Evolutionary conservation across 352 stramenopile genomes (phyloP).

Genomic region (Globisporangium yorkense): DNA sequence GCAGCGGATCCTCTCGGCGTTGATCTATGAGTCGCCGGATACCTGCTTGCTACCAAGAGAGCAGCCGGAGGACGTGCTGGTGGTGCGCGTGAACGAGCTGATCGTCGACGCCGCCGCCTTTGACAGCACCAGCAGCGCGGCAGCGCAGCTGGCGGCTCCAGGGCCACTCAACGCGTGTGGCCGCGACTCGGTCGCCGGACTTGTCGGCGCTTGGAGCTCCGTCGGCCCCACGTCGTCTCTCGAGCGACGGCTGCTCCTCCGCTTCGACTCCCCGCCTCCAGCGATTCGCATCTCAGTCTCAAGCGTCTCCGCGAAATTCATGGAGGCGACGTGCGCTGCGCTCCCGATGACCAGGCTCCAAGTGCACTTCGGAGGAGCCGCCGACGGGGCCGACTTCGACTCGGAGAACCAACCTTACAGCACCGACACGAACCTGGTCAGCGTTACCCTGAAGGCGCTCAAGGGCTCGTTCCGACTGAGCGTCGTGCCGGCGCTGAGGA

Average conservation of each 20-base stretch:
- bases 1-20: constrained; percentile 20
- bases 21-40: constrained; percentile 15
- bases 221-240: not conserved
- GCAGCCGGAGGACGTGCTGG: constrained; percentile 1
- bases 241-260: constrained; percentile 1
- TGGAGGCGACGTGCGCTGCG: not conserved
- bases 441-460: not conserved
- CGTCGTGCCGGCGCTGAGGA: constrained; percentile 1
- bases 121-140: too few relatives aligned
- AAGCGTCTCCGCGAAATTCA: not conserved
- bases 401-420: not conserved
- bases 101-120: not conserved
- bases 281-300: not conserved
- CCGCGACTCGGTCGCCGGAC: too few relatives aligned
- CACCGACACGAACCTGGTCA: not conserved
- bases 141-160: too few relatives aligned
- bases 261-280: not conserved
- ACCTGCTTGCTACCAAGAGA: not conserved
- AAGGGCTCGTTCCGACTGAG: constrained; percentile 6
- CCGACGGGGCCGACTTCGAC: not conserved
- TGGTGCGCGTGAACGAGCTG: not conserved
- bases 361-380: not conserved
- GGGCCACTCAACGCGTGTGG: too few relatives aligned
- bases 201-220: not conserved
- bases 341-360: constrained; percentile 1